Percentiles rank a stretch among this genome's conserved stretches.
Evolutionary conservation across 495 filamentous ascomycete species (phyloP).

Genomic region (Xylaria grammica): DNA sequence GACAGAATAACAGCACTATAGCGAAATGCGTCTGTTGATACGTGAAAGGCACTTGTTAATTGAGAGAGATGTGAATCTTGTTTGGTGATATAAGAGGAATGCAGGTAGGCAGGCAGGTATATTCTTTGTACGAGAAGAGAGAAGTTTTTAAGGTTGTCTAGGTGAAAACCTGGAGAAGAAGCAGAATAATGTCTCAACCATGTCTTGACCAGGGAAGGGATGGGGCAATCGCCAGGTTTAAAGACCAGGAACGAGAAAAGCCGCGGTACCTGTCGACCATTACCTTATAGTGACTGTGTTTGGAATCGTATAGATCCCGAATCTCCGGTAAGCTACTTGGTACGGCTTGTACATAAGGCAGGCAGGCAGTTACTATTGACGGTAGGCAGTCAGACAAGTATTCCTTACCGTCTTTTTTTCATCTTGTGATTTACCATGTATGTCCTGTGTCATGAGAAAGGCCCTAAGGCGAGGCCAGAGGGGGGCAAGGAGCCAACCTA

Average conservation of each 20-base stretch:
- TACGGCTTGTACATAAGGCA: slow-evolving; percentile 1
- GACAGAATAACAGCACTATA: not conserved
- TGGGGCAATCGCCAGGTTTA: slow-evolving; percentile 21
- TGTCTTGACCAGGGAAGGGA: slow-evolving; percentile 14
- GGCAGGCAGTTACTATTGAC: not conserved
- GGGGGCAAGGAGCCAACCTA: slow-evolving; percentile 4
- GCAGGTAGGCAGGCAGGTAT: not conserved
- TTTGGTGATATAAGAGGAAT: not conserved
- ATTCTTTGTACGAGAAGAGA: not conserved
- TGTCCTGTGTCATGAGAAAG: slow-evolving; percentile 13
- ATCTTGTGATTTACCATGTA: slow-evolving; percentile 12
- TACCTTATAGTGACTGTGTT: slow-evolving; percentile 16
- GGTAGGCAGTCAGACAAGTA: not conserved
- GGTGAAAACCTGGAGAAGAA: slow-evolving; percentile 6
- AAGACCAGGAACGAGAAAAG: slow-evolving; percentile 18
- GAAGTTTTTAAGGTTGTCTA: slow-evolving; percentile 1
- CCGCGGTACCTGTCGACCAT: slow-evolving; percentile 13
- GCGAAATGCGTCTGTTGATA: slow-evolving; percentile 3
- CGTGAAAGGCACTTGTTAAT: not conserved
- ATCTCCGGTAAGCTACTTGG: slow-evolving; percentile 20
- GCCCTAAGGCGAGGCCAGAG: slow-evolving; percentile 9
- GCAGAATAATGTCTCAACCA: slow-evolving; percentile 6
- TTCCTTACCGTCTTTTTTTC: slow-evolving; percentile 19
- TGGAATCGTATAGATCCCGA: slow-evolving; percentile 24
- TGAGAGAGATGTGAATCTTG: slow-evolving; percentile 1